phyloP scores from a whole-genome alignment of 768 basidiomycete genomes.

The Lactarius hengduanensis region DNA sequence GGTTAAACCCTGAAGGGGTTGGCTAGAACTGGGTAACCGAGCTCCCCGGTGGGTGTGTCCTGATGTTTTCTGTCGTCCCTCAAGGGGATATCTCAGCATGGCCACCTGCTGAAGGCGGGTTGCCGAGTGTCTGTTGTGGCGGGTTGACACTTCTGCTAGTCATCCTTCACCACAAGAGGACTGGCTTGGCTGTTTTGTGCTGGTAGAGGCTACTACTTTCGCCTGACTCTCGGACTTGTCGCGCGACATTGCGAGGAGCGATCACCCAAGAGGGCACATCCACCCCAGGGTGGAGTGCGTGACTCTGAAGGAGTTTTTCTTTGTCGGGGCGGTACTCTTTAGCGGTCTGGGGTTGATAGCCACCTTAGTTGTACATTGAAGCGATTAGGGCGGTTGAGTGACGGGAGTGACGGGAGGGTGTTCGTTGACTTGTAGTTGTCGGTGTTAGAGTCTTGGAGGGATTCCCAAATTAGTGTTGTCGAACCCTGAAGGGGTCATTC shows the following conservation, averaged over 20 bases:
- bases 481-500: slow-evolving; percentile 27
- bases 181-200: not conserved
- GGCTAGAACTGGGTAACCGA: not conserved
- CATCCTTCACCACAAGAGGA: not conserved
- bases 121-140: not conserved
- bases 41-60: not conserved
- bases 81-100: slow-evolving; percentile 11
- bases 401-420: not conserved
- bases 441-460: not conserved
- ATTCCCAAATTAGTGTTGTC: slow-evolving; percentile 9
- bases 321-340: not conserved
- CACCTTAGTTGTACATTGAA: not conserved
- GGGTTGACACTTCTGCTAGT: not conserved
- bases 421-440: not conserved
- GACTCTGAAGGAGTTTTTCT: slow-evolving; percentile 15
- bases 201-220: not conserved
- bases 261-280: not conserved
- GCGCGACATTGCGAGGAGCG: not conserved
- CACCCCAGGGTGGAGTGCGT: not conserved
- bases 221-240: not conserved
- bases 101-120: not conserved
- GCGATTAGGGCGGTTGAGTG: not conserved
- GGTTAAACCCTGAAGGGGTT: slow-evolving; percentile 22
- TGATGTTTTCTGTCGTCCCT: slow-evolving; percentile 5
- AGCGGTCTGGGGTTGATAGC: not conserved